Evolutionary conservation across 768 basidiomycete genomes (phyloP).

Genomic region (Boletus rufocinnamomeus): DNA sequence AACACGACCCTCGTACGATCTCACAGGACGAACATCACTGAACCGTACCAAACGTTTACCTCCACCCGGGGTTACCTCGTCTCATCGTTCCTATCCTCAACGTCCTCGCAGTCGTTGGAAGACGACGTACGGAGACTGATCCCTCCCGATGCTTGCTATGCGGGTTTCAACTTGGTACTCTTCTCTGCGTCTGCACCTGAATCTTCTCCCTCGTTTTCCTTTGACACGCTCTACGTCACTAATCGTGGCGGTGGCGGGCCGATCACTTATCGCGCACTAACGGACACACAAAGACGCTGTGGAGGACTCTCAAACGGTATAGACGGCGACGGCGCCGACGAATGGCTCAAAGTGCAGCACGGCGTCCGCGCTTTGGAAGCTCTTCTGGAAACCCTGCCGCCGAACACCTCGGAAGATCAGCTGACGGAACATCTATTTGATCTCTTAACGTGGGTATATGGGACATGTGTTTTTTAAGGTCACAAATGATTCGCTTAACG

Average conservation of each 20-base stretch:
- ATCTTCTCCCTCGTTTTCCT: constrained; percentile 35
- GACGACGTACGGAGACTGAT: constrained; percentile 50
- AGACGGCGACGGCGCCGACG: constrained; percentile 57
- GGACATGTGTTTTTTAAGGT: background rate
- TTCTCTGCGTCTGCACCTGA: constrained; percentile 38
- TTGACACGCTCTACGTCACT: constrained; percentile 60
- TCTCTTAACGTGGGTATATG: constrained; percentile 63
- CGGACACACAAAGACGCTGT: constrained; percentile 46
- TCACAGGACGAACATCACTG: constrained; percentile 83
- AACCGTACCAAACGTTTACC: constrained; percentile 48
- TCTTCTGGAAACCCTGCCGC: constrained; percentile 41
- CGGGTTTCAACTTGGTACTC: constrained; percentile 82
- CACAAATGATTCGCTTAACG: constrained; percentile 9
- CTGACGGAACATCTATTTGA: constrained; percentile 63
- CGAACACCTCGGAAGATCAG: constrained; percentile 47
- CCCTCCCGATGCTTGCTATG: constrained; percentile 53
- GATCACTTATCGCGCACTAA: constrained; percentile 56
- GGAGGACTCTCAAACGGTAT: constrained; percentile 77
- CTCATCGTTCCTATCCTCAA: constrained; percentile 64
- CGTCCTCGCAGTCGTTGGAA: constrained; percentile 48
- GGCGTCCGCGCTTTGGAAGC: constrained; percentile 51
- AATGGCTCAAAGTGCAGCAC: constrained; percentile 75
- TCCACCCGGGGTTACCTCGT: constrained; percentile 71
- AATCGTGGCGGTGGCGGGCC: constrained; percentile 71
- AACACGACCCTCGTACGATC: background rate